Base-by-base conservation (phyloP, 2,329 filamentous ascomycete genomes). In the Penicillium thymicola region DNA sequence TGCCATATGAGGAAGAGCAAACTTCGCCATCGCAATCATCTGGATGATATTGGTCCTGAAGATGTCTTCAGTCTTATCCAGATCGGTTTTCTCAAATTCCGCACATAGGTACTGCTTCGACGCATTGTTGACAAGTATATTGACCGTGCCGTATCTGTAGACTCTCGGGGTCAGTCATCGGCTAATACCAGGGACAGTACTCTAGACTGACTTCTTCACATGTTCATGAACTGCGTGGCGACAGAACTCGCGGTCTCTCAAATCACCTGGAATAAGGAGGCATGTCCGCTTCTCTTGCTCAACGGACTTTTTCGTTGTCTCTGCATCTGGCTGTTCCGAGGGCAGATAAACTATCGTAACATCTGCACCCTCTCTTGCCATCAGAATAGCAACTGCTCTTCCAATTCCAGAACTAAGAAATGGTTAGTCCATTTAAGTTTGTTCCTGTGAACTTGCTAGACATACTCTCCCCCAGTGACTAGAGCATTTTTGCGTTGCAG, bases 1-100 rank as follows among this genome's bases (percentile, higher is more conserved):
- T 54, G 78, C 74, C 81, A 85, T 82, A 61, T 85, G 78, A 5
- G 78, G 78, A 8, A 85, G 67, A 0, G 82, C 76, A 58, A 78
- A 85, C 65, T 85, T 85, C 5, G 80, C 80, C 58, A 85, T 73
- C n/a, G 82, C 81, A 64, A 86, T 82, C 75, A 85, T 84, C 53
- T 81, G 78, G 9, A 84, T 62, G 32, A 85, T 80, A 58, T 85
- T 85, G 58, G 76, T 79, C 43, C 77, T 78, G 75, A 85, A 87
- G 0, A 79, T 81, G 60, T 78, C 81, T 59, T 84, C 80, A 0
- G 85, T 81, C 0, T 77, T 71, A 14, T 81, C 76, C 0, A 86
- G 74, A 64, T 63, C 50, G 16, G 48, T 55, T 67, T 85, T 76
- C 34, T 74, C 72, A 21, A 85, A 78, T 32, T 84, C 76, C 6